Evolutionary conservation across 1,139 yeast genomes (phyloP), one percentile per base, ranked within the genome.

Genomic region (Kluyveromyces marxianus): DNA sequence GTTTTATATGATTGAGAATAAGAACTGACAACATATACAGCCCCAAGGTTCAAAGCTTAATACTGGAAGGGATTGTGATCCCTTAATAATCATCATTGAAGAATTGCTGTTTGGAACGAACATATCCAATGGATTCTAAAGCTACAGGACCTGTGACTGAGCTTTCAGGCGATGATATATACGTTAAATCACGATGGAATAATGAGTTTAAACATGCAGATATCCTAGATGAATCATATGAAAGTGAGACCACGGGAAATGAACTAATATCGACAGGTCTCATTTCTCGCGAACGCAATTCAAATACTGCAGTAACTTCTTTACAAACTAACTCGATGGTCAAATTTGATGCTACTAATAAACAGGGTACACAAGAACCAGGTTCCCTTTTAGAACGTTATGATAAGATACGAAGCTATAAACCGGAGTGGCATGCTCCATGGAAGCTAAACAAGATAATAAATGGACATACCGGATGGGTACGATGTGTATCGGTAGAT

Each of bases 401-500:
- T 31, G 47, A 40, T 27, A 53, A 44, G 46, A 49, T 51, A 50
- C 40, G 53, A 35, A 48, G 48, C 38, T 67, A 51, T 37, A 60
- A 56, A 47, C 79, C 80, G 0, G 66, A 65, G 43, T 74, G 78
- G 75, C 71, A 77, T 58, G 75, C 78, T 0, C 76, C 79, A 1
- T 89, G 96, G 95, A 76, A 77, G 54, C 72, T 88, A 3, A 72
- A 72, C 60, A 71, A 87, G 47, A 89, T 92, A 2, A 73, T 92
- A 2, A 81, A 87, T 0, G 98, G 97, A 2, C 98, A 94, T 61
- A 74, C 77, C 39, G 98, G 98, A 0, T 90, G 97, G 95, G 90
- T 94, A 1, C 72, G 96, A 40, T 73, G 88, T 27, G 71, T 89
- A 2, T 74, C 83, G 6, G 76, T 87, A 6, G 98, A 92, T 50